Percentiles rank a stretch among this genome's conserved stretches.
These are phyloP conservation scores for Laburnicola sp. DNA, from an alignment of 2,329 filamentous ascomycete genomes.

Conservation along the genomic window DNA sequence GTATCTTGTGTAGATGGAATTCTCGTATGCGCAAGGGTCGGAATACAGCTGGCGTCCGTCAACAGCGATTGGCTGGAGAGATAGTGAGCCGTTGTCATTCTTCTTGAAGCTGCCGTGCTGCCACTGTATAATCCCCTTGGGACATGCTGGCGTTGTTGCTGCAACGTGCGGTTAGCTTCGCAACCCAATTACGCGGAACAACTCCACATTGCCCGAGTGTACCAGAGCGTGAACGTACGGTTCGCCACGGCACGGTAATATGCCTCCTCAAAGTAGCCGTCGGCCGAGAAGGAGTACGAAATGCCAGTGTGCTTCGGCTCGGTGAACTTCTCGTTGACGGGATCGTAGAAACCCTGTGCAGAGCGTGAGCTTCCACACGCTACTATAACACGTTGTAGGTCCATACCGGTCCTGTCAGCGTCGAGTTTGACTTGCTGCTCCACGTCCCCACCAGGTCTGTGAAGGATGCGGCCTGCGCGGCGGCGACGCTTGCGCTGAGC, in stretches of 20 bases:
- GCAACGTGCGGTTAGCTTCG: conserved; percentile 27
- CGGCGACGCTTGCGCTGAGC: conserved; percentile 42
- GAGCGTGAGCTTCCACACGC: conserved; percentile 18
- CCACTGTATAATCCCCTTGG: conserved; percentile 69
- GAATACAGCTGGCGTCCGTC: conserved; percentile 71
- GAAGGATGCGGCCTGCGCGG: conserved; percentile 45
- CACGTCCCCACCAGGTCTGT: conserved; percentile 68
- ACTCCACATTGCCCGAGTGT: too few relatives aligned
- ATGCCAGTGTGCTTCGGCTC: conserved; percentile 69
- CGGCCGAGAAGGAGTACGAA: conserved; percentile 71
- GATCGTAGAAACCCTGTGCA: conserved; percentile 69
- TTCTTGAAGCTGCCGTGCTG: conserved; percentile 68
- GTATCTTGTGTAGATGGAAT: conserved; percentile 65
- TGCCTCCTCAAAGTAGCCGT: conserved; percentile 70
- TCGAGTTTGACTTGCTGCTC: conserved; percentile 70
- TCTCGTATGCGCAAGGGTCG: conserved; percentile 62
- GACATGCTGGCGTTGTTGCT: conserved; percentile 64
- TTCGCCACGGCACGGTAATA: conserved; percentile 71
- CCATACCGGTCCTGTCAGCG: conserved; percentile 68
- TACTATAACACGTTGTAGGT: conserved; percentile 20
- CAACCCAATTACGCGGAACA: background rate
- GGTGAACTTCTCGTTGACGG: conserved; percentile 64
- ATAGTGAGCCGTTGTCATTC: conserved; percentile 60
- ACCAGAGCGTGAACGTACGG: conserved; percentile 55
- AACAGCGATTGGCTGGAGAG: conserved; percentile 62